phyloP scores from a whole-genome alignment of 768 basidiomycete species.

The Panaeolus cyanescens region DNA sequence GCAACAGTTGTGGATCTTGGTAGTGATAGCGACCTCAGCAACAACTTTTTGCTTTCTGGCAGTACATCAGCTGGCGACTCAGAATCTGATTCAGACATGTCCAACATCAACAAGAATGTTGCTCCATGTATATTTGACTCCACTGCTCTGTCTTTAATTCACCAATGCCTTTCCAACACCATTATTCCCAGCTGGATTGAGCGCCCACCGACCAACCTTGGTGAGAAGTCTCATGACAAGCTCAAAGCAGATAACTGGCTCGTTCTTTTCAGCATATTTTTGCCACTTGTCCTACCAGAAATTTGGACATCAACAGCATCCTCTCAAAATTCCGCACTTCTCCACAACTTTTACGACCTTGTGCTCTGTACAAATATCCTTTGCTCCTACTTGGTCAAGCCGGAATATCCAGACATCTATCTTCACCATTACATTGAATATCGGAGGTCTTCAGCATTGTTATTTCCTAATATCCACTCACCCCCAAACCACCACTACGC shows the following conservation, averaged over 20 bases:
- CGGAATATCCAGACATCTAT: constrained; percentile 21
- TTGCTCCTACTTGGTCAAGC: constrained; percentile 20
- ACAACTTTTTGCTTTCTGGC: no score
- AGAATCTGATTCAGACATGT: no score
- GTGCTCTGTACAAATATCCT: constrained; percentile 28
- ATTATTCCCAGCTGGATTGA: constrained; percentile 26
- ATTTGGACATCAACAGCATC: constrained; percentile 20
- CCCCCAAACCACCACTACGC: constrained; percentile 36
- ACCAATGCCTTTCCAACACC: constrained; percentile 15
- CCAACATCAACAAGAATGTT: no score
- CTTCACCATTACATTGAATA: constrained; percentile 22
- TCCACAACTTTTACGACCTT: constrained; percentile 25
- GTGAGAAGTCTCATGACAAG: constrained; percentile 34
- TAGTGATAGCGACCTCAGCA: no score
- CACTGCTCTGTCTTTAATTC: no score
- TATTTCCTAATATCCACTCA: constrained; percentile 21
- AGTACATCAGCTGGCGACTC: no score
- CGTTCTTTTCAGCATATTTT: constrained; percentile 25
- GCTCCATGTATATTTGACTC: no score
- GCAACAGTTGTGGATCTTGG: no score
- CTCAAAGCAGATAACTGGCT: constrained; percentile 29
- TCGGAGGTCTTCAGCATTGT: constrained; percentile 12
- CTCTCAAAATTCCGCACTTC: background rate
- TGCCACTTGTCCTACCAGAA: constrained; percentile 30
- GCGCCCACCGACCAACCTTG: constrained; percentile 30